Base-by-base conservation (phyloP, 306 rosid genomes). In the Begonia fuchsioides region DNA sequence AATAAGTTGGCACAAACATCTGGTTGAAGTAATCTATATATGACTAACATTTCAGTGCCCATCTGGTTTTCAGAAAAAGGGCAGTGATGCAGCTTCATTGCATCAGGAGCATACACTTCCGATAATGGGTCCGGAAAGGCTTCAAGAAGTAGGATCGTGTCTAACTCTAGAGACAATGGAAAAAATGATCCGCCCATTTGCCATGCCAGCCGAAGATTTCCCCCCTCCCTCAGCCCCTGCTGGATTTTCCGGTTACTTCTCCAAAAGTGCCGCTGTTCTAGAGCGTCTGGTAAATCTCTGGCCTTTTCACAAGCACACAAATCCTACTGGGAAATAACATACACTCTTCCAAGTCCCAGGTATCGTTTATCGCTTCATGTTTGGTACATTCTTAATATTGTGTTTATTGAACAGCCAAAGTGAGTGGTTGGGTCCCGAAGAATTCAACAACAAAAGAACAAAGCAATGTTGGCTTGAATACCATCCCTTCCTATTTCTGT, bases 191-290 rank as follows among this genome's bases (percentile, higher is more conserved):
- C 98, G 73, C 17, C 83, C 95, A n/a, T 90, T 90, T 55, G 98
- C 98, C 10, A 90, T 90, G 98, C 98, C 98, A 15, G 95, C 94
- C 0, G 98, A 90, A 74, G 98, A 90, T 69, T 90, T 90, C 59
- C 97, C 95, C 58, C 87, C 98, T 3, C 79, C 94, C 10, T 74
- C 86, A 44, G 68, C 76, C 43, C 98, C 95, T 9, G 87, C 69
- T 1, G 92, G 90, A 39, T 90, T 90, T 78, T 77, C 97, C 0
- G 95, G 94, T 57, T 90, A 90, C 63, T 90, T 90, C 79, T 55
- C 92, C 3, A 90, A 90, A 64, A 69, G 94, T 50, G 78, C 81
- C 6, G 76, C 77, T 1, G 64, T 90, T 60, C 95, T 90, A 17
- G 98, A 90, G 74, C 94, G 98, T 69, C 76, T 90, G 32, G 98